Conservation (phyloP, 805 yeast genomes). For the Candida corydali region DNA sequence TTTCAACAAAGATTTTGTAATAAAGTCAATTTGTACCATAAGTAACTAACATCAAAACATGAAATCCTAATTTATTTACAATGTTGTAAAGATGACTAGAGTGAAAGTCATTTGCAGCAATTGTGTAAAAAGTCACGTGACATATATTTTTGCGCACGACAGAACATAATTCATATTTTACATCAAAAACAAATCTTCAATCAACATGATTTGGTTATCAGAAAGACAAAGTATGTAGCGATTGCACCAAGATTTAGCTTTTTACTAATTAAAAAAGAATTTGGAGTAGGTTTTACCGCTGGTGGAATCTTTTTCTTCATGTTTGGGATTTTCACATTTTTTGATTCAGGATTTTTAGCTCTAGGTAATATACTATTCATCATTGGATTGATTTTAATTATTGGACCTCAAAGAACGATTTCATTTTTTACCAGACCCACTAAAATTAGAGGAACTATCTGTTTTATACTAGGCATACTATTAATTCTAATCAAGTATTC, state of each 20-base stretch:
- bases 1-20: too few species aligned
- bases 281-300: conserved; percentile 90
- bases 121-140: too few species aligned
- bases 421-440: conserved; percentile 82
- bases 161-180: too few species aligned
- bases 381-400: conserved; percentile 79
- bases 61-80: too few species aligned
- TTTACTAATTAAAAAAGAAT: conserved; percentile 42
- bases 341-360: conserved; percentile 85
- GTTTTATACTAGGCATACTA: conserved; percentile 70
- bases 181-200: neutral
- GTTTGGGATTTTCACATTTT: conserved; percentile 79
- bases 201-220: conserved; percentile 63
- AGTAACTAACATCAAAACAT: too few species aligned
- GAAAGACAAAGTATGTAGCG: conserved; percentile 65
- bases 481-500: conserved; percentile 74
- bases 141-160: conserved; percentile 1
- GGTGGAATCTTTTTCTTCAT: conserved; percentile 76
- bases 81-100: too few species aligned
- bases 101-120: too few species aligned
- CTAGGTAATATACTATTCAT: conserved; percentile 80
- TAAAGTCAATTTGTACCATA: too few species aligned
- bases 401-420: conserved; percentile 81
- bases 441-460: conserved; percentile 81
- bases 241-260: too few species aligned